These are phyloP conservation scores for Lasiosphaeria hispida DNA, from an alignment of 495 filamentous ascomycete genomes.

Conservation along the genomic window DNA sequence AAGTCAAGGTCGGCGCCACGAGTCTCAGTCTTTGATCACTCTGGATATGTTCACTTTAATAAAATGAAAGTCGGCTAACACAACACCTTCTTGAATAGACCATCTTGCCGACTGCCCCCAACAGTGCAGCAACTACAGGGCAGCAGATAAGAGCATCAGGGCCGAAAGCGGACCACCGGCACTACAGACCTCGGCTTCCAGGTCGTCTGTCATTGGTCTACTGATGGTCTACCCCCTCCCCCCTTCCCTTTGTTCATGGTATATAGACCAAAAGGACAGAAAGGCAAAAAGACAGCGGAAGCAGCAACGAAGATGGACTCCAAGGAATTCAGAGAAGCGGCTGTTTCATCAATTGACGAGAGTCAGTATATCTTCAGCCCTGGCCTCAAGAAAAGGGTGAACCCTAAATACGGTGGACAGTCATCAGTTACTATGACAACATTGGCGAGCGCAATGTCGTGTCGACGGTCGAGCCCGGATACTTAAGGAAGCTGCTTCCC, in stretches of 20 bases:
- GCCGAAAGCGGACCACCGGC: no score
- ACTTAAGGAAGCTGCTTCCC: slow-evolving; percentile 78
- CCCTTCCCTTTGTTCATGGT: no score
- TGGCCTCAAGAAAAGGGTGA: not conserved
- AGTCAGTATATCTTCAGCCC: slow-evolving; percentile 54
- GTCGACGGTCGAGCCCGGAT: slow-evolving; percentile 79
- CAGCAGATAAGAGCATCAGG: no score
- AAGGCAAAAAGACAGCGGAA: not conserved
- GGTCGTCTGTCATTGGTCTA: no score
- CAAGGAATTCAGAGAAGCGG: slow-evolving; percentile 76
- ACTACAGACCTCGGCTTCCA: no score
- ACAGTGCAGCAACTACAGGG: no score
- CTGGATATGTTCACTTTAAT: no score
- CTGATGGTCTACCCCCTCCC: not conserved
- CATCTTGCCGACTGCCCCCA: no score
- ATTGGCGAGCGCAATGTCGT: slow-evolving; percentile 70
- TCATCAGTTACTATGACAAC: slow-evolving; percentile 78
- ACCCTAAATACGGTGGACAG: slow-evolving; percentile 43
- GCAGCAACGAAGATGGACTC: slow-evolving; percentile 63
- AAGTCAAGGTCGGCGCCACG: no score
- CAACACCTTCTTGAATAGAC: no score
- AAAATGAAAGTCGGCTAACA: no score
- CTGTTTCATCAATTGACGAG: slow-evolving; percentile 77
- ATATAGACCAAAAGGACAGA: not conserved
- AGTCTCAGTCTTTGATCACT: no score